phyloP scores from a whole-genome alignment of 2,329 filamentous ascomycete species.

The Chrysoporthe cubensis region DNA sequence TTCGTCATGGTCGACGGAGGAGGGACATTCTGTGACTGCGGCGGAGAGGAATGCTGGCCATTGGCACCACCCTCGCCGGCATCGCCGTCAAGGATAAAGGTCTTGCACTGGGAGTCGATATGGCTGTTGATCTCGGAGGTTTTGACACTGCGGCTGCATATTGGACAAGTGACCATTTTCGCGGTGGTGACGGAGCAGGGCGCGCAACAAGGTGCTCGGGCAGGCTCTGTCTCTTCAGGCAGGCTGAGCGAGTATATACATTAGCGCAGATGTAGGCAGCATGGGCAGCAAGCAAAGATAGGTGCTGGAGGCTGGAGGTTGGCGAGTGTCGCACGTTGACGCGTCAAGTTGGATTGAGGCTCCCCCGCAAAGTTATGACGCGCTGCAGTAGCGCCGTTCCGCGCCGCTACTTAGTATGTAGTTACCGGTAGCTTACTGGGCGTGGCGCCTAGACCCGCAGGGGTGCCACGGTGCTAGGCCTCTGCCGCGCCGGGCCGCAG shows the following conservation, averaged over 20 bases:
- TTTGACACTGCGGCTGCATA: constrained; percentile 76
- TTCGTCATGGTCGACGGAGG: constrained; percentile 51
- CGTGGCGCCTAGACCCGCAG: not conserved
- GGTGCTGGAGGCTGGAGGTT: not conserved
- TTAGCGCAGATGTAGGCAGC: not conserved
- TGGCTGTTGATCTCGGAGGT: constrained; percentile 83
- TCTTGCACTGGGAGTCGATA: constrained; percentile 81
- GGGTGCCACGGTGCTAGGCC: not conserved
- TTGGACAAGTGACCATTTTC: constrained; percentile 73
- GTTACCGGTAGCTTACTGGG: not conserved
- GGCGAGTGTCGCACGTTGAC: not conserved
- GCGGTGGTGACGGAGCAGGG: constrained; percentile 2
- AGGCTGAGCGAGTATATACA: not conserved
- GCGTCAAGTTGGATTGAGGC: not conserved
- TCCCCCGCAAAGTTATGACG: not conserved
- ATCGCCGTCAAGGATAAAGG: constrained; percentile 62
- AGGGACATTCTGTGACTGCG: constrained; percentile 25
- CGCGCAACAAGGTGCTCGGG: not conserved
- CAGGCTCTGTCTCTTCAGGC: not conserved
- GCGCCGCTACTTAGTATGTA: too few relatives aligned
- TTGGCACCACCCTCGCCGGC: constrained; percentile 40
- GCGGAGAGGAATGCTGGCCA: constrained; percentile 8
- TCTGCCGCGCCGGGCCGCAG: not conserved
- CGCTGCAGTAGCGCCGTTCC: not conserved
- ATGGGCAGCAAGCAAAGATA: not conserved